Base-by-base conservation (phyloP, 2,329 filamentous ascomycete genomes). In the Arthrocladium fulminans region DNA sequence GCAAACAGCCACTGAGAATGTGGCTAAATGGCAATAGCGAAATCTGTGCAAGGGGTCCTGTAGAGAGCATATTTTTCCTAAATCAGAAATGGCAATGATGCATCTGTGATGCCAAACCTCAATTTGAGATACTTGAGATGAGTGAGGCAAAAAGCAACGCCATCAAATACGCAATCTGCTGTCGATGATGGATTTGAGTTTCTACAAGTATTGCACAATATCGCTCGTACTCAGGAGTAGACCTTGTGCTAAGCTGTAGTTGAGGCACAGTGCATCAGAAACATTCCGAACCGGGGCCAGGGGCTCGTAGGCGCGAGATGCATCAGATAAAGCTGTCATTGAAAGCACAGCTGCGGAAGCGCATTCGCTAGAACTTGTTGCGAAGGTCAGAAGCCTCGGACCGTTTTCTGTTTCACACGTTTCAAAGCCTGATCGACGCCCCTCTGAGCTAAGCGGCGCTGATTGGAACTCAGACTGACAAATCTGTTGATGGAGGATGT, bases 1-100 rank as follows among this genome's bases (percentile, higher is more conserved):
- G 44, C 44, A 47, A 47, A 47, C 44, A 47, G 19, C 44, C 44
- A 39, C 44, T 15, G n/a, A 39, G n/a, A 47, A 47, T 34, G 34
- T 47, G 44, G 30, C n/a, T 27, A 39, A 29, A 27, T 38, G 44
- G 25, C 19, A 47, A 25, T 47, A 39, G 12, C 4, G 22, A 20
- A 25, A 25, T 39, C 8, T 24, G 20, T 38, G 19, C 32, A 47
- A 39, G 20, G 29, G 9, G 2, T 47, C 15, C 32, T 22, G 41
- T 22, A 29, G 13, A 25, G 7, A 22, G 24, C 19, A n/a, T 29
- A n/a, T 15, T 43, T 43, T 13, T 6, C 40, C 22, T n/a, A 22
- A 40, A 20, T 6, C 17, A 40, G 37, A 8, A 40, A 40, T 19
- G 9, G 13, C 12, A 20, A 20, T 10, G 10, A 40, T 20, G 8